Conservation (phyloP, 2,329 filamentous ascomycete species). For the Penicillium sumatraense region DNA sequence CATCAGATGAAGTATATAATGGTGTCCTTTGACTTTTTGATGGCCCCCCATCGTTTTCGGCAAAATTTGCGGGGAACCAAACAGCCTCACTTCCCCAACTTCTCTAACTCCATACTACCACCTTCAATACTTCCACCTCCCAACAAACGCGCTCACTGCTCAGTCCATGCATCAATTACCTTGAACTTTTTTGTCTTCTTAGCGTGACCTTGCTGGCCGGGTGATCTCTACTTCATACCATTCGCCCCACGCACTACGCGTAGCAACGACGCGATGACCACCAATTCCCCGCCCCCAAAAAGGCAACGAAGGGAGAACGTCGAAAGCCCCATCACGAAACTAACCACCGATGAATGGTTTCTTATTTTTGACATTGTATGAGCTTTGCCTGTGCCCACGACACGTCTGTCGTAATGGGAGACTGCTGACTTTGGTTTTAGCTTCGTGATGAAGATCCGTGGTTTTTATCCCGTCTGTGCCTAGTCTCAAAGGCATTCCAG, state of each 20-base stretch:
- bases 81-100: too few relatives aligned
- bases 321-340: background rate
- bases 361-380: background rate
- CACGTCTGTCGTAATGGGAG: background rate
- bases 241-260: background rate
- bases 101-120: too few relatives aligned
- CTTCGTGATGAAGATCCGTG: background rate
- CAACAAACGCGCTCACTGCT: too few relatives aligned
- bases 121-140: too few relatives aligned
- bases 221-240: background rate
- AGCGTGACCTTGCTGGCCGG: background rate
- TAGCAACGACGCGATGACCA: background rate
- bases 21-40: too few relatives aligned
- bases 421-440: background rate
- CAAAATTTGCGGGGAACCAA: too few relatives aligned
- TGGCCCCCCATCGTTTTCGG: too few relatives aligned
- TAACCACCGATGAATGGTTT: background rate
- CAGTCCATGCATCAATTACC: background rate
- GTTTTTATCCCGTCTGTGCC: background rate
- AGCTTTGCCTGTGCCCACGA: background rate
- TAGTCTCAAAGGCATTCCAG: background rate
- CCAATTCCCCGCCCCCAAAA: background rate
- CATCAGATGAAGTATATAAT: too few relatives aligned
- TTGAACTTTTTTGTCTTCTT: background rate
- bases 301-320: background rate